Evolutionary conservation across 305 asterid genomes (phyloP).

Genomic region (Fraxinus ornus): DNA sequence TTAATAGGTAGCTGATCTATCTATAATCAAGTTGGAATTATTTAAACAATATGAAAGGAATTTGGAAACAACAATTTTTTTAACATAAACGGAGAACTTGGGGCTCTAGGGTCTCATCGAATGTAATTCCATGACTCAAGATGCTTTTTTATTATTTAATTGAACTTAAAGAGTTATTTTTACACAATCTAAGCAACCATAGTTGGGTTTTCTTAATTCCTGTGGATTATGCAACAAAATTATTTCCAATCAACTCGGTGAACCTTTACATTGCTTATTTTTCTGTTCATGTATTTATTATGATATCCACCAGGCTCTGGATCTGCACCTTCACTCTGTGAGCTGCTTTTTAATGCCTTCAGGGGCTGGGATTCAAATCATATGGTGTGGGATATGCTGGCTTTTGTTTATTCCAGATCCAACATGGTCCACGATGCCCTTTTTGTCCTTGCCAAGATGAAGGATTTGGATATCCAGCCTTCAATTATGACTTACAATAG

Average conservation of each 20-base stretch:
- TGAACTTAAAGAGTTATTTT: background rate
- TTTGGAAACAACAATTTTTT: background rate
- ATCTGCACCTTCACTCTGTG: conserved; percentile 61
- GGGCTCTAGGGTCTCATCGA: background rate
- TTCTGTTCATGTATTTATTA: conserved; percentile 39
- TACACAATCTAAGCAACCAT: background rate
- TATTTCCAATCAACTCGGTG: conserved; percentile 9
- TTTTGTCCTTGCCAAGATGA: conserved; percentile 62
- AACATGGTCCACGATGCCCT: conserved; percentile 74
- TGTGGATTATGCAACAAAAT: conserved; percentile 17
- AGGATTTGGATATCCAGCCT: conserved; percentile 51
- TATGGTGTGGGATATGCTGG: conserved; percentile 72
- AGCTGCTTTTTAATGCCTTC: conserved; percentile 56
- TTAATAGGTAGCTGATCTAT: background rate
- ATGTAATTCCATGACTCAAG: background rate
- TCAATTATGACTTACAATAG: conserved; percentile 62
- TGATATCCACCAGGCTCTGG: conserved; percentile 72
- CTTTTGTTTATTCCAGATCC: conserved; percentile 55
- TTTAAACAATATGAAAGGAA: background rate
- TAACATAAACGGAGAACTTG: background rate
- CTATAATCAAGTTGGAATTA: background rate
- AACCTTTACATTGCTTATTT: conserved; percentile 11
- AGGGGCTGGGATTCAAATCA: conserved; percentile 43
- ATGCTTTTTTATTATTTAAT: background rate
- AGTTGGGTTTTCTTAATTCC: conserved; percentile 8